A percentile compares a stretch with the other conserved stretches of the same genome.
Evolutionary conservation across 352 stramenopile genomes (phyloP).

Genomic region (Blastocystis sp.): DNA sequence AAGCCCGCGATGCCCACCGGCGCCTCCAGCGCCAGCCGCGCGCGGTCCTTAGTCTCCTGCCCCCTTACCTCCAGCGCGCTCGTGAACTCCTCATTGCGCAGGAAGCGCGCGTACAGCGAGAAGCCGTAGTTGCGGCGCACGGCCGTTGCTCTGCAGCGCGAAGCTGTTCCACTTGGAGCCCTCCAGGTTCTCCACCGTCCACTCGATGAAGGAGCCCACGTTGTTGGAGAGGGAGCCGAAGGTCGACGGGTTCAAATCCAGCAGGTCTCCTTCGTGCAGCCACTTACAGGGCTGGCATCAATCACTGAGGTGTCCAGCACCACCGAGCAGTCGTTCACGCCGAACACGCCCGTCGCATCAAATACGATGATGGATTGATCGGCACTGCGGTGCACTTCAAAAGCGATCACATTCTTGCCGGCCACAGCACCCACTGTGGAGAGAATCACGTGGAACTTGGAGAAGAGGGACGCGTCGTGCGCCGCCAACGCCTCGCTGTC

Average conservation of each 20-base stretch:
- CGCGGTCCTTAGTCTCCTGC: not conserved
- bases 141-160: not conserved
- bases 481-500: slow-evolving; percentile 18
- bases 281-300: not conserved
- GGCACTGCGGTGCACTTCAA: slow-evolving; percentile 29
- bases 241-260: slow-evolving; percentile 14
- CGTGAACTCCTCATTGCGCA: not conserved
- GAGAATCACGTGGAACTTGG: slow-evolving; percentile 30
- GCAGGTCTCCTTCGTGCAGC: not conserved
- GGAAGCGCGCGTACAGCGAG: not conserved
- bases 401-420: slow-evolving; percentile 27
- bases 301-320: not conserved
- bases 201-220: not conserved
- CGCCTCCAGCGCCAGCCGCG: not conserved
- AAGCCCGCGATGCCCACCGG: slow-evolving; percentile 14
- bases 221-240: not conserved
- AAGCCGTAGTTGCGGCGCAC: not conserved
- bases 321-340: slow-evolving; percentile 19
- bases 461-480: slow-evolving; percentile 9
- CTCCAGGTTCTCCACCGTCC: slow-evolving; percentile 8
- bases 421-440: not conserved
- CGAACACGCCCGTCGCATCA: slow-evolving; percentile 21
- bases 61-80: not conserved
- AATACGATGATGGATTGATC: not conserved
- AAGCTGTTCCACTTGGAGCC: not conserved